These are phyloP conservation scores for Albugo candida DNA, from an alignment of 352 stramenopile species.

Conservation along the genomic window DNA sequence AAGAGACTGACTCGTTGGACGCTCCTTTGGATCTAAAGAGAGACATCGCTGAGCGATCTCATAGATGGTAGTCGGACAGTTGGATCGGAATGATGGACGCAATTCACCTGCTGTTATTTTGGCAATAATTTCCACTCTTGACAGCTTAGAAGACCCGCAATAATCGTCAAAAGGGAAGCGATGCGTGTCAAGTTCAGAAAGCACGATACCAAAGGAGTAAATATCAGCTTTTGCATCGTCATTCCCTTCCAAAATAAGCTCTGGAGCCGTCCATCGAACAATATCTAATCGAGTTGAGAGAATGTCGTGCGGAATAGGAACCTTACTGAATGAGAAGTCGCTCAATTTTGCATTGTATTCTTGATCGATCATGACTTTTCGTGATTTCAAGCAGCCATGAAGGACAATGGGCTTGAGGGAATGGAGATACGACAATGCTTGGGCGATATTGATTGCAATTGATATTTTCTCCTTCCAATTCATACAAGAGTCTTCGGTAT, in stretches of 20 bases:
- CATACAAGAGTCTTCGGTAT: constrained; percentile 64
- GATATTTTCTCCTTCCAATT: constrained; percentile 71
- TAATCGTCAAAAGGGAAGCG: constrained; percentile 79
- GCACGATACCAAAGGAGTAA: constrained; percentile 77
- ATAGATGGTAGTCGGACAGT: constrained; percentile 37
- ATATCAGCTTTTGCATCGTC: constrained; percentile 75
- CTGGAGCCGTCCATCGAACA: constrained; percentile 68
- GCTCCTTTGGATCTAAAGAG: constrained; percentile 69
- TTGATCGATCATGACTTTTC: constrained; percentile 61
- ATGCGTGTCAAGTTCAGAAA: constrained; percentile 68
- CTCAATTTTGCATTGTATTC: constrained; percentile 69
- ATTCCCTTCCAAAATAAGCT: constrained; percentile 78
- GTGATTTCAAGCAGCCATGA: constrained; percentile 68
- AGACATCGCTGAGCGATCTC: constrained; percentile 65
- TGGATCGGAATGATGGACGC: constrained; percentile 34
- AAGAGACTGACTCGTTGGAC: constrained; percentile 45
- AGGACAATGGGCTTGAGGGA: constrained; percentile 67
- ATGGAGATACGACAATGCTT: constrained; percentile 72
- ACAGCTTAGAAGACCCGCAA: constrained; percentile 23
- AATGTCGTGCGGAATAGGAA: constrained; percentile 74
- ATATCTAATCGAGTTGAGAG: constrained; percentile 66
- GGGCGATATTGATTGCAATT: constrained; percentile 66
- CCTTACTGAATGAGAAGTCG: constrained; percentile 65
- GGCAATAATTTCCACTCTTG: constrained; percentile 66
- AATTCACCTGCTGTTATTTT: constrained; percentile 69